Evolutionary conservation across 169 alveolate genomes (phyloP).

Genomic region (Cytauxzoon felis): DNA sequence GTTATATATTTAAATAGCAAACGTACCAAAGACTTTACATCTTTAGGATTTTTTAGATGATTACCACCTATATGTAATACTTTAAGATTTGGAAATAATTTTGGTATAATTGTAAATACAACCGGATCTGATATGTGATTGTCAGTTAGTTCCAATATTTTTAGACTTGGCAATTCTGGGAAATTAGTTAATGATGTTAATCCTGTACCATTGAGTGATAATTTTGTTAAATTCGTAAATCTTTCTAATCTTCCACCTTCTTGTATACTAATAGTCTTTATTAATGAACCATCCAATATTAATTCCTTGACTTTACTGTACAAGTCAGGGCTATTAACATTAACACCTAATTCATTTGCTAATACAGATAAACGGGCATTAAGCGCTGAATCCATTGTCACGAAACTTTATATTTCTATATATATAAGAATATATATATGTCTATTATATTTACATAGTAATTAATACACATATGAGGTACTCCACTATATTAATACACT

Average conservation of each 20-base stretch:
- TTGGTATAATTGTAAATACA: slow-evolving; percentile 67
- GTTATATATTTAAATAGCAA: not conserved
- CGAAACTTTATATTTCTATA: not conserved
- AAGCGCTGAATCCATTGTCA: slow-evolving; percentile 67
- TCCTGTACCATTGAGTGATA: slow-evolving; percentile 85
- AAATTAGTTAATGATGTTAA: slow-evolving; percentile 73
- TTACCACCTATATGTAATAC: slow-evolving; percentile 86
- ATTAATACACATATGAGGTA: no score
- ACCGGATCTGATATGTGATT: slow-evolving; percentile 80
- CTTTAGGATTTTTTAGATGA: slow-evolving; percentile 75
- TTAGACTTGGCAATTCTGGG: slow-evolving; percentile 78
- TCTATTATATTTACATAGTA: not conserved
- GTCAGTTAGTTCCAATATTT: slow-evolving; percentile 82
- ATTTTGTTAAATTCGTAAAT: slow-evolving; percentile 71
- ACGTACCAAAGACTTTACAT: slow-evolving; percentile 66
- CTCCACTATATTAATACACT: no score
- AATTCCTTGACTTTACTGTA: slow-evolving; percentile 71
- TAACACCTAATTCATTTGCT: slow-evolving; percentile 58
- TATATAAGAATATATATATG: not conserved
- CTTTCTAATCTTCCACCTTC: slow-evolving; percentile 77
- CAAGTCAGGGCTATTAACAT: slow-evolving; percentile 67
- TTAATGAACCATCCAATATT: slow-evolving; percentile 80
- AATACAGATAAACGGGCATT: slow-evolving; percentile 59
- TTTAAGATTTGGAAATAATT: slow-evolving; percentile 78
- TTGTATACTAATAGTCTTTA: slow-evolving; percentile 64